phyloP scores from a whole-genome alignment of 192 early-diverging fungal species.

The Rhizoclosmatium sp. region DNA sequence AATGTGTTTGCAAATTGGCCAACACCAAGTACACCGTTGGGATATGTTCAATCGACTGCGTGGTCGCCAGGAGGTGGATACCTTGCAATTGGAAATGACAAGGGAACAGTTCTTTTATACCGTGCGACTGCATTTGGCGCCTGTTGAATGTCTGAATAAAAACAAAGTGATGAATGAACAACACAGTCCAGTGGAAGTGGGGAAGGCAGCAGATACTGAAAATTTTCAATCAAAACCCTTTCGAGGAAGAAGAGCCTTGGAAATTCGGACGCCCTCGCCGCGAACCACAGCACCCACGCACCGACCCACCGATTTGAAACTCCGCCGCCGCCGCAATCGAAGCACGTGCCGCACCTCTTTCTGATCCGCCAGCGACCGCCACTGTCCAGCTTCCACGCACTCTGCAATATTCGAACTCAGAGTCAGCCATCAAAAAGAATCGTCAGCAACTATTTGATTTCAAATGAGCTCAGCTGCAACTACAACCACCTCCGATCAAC shows the following conservation, averaged over 20 bases:
- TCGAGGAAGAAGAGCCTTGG: not conserved
- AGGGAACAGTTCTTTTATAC: constrained; percentile 89
- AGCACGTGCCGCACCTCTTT: not conserved
- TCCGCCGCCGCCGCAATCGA: not conserved
- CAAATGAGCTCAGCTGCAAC: too few species aligned
- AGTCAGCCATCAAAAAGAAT: too few species aligned
- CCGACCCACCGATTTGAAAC: not conserved
- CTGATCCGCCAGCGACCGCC: not conserved
- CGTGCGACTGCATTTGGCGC: constrained; percentile 61
- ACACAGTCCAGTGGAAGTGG: not conserved
- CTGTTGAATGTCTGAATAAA: constrained; percentile 25
- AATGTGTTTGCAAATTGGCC: constrained; percentile 96
- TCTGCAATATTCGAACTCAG: not conserved
- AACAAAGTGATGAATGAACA: not conserved
- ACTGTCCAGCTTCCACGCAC: not conserved
- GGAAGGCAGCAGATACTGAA: too few species aligned
- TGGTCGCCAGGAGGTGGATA: constrained; percentile 96
- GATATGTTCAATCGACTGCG: constrained; percentile 76
- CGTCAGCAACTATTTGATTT: too few species aligned
- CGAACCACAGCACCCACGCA: not conserved
- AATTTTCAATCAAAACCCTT: too few species aligned
- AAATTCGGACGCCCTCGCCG: not conserved
- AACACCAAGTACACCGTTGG: constrained; percentile 79
- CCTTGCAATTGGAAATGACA: constrained; percentile 89
- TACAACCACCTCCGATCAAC: too few species aligned